phyloP scores from a whole-genome alignment of 306 rosid species.

The Oemleria cerasiformis region DNA sequence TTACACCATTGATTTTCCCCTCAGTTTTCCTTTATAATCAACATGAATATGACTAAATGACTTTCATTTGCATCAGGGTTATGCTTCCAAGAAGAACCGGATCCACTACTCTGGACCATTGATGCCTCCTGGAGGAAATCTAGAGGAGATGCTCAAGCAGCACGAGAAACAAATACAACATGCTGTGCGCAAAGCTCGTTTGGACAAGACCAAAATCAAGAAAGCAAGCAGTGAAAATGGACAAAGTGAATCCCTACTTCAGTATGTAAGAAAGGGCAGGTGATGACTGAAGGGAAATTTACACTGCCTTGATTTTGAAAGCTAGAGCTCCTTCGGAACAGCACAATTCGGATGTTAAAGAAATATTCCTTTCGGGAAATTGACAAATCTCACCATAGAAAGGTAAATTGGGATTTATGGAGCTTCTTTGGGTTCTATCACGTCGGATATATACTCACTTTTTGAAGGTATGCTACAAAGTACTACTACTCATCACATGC shows the following conservation, averaged over 20 bases:
- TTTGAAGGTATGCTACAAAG: slow-evolving; percentile 17
- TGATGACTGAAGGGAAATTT: slow-evolving; percentile 24
- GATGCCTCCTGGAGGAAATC: slow-evolving; percentile 53
- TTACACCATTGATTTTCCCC: background rate
- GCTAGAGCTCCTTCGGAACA: slow-evolving; percentile 24
- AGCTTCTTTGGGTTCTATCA: slow-evolving; percentile 21
- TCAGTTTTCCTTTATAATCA: background rate
- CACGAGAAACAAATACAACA: slow-evolving; percentile 73
- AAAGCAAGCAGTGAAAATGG: slow-evolving; percentile 34
- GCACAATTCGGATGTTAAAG: background rate
- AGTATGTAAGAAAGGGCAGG: slow-evolving; percentile 27
- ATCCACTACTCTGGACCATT: slow-evolving; percentile 72
- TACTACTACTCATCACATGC: background rate
- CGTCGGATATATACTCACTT: slow-evolving; percentile 19
- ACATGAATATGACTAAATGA: slow-evolving; percentile 6
- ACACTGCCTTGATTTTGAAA: slow-evolving; percentile 19
- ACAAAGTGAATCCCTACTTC: slow-evolving; percentile 53
- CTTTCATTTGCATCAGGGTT: slow-evolving; percentile 39
- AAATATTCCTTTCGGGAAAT: background rate
- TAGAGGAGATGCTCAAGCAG: slow-evolving; percentile 76
- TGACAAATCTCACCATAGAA: slow-evolving; percentile 7
- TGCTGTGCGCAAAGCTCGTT: slow-evolving; percentile 71
- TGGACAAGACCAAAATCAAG: slow-evolving; percentile 49
- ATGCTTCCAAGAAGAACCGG: slow-evolving; percentile 40
- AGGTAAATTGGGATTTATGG: slow-evolving; percentile 10